Evolutionary conservation across 1,139 yeast genomes (phyloP), one percentile per base, ranked within the genome.

Genomic region (Pichia sp.): DNA sequence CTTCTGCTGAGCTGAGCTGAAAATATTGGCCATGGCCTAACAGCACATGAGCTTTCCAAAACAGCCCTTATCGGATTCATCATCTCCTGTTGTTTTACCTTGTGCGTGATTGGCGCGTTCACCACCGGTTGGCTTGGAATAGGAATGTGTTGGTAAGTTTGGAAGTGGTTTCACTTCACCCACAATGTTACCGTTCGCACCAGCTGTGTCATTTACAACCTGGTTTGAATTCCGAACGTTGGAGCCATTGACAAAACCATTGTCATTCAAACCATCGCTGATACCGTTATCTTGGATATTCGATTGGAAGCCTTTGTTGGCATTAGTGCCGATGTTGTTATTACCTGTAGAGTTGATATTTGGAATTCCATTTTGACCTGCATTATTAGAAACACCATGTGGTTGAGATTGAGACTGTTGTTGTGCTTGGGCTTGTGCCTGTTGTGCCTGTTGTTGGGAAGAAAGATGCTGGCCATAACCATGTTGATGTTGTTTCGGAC

Each of bases 111-210:
- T 45, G 11, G 52, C 43, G 48, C 55, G 58, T 26, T 63, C 61
- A 40, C 58, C 63, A 31, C 50, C 57, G 11, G 65, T 50, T 63
- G 64, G 53, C 50, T 49, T 54, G 41, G 54, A 13, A 51, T 54
- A 53, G 40, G 43, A 31, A 31, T 52, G 54, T 7, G 62, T 62
- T 40, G 70, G 70, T 52, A 67, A 56, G 51, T 65, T 67, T 52
- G 70, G 70, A 42, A 67, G 54, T 38, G 70, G 70, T 57, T 69
- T 64, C 43, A 62, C 61, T 31, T 62, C 64, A n/a, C 48, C 56
- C 3, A 23, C 51, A 15, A 5, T 23, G 23, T n/a, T 34, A 11
- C 23, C n/a, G 32, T 23, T 23, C 11, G 13, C 23, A n/a, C 5
- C 23, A 29, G 11, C 15, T 5, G 36, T 36, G 41, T 43, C 52